Conservation (phyloP, 805 yeast species). For the Starmerella potacharoeniae region DNA sequence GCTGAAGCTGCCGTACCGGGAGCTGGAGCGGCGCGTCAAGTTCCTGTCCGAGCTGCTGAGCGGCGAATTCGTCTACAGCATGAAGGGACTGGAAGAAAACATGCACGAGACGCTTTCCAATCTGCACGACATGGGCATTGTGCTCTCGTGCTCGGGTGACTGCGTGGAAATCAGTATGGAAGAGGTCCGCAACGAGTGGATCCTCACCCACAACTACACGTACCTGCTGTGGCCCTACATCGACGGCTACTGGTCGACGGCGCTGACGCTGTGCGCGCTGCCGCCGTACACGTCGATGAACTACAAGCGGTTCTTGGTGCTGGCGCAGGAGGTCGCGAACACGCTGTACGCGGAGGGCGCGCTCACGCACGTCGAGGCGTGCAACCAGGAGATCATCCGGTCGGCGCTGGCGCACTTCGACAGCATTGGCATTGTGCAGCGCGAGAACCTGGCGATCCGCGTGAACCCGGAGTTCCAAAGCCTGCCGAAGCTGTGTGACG, state of each 20-base stretch:
- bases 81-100: conserved; percentile 29
- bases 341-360: conserved; percentile 36
- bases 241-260: conserved; percentile 35
- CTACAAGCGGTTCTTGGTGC: conserved; percentile 27
- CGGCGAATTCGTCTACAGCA: conserved; percentile 32
- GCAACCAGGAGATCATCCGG: conserved; percentile 32
- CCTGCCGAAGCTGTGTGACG: conserved; percentile 27
- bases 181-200: conserved; percentile 21
- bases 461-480: not conserved
- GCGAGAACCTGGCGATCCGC: conserved; percentile 12
- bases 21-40: conserved; percentile 25
- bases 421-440: conserved; percentile 27
- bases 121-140: conserved; percentile 26
- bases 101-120: conserved; percentile 25
- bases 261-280: conserved; percentile 29
- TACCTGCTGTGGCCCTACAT: conserved; percentile 35
- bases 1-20: conserved; percentile 22
- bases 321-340: conserved; percentile 32
- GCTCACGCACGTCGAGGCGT: conserved; percentile 32
- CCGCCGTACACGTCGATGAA: conserved; percentile 24
- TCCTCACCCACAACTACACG: conserved; percentile 33
- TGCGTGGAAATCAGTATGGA: conserved; percentile 15
- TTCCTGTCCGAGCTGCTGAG: conserved; percentile 31
- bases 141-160: conserved; percentile 18
- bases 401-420: conserved; percentile 30